Evolutionary conservation across 2,329 filamentous ascomycete genomes (phyloP).

Genomic region (Ophiocordyceps camponoti-rufipedis): DNA sequence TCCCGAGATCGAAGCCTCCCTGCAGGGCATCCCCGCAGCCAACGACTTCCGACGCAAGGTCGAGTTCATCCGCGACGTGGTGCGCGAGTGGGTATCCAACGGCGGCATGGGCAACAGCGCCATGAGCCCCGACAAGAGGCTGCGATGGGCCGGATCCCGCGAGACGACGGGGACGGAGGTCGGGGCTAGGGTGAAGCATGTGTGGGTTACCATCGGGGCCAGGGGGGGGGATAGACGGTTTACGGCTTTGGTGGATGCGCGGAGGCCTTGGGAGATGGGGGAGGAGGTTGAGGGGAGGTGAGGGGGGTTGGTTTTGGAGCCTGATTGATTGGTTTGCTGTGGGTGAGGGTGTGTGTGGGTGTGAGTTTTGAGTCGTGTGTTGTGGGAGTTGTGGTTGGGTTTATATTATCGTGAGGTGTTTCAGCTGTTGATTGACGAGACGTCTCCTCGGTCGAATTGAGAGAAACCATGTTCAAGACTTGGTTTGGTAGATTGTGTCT

Average conservation of each 20-base stretch:
- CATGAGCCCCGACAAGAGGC: constrained; percentile 33
- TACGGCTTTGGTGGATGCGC: constrained; percentile 36
- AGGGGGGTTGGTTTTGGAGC: no score
- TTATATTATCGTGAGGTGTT: no score
- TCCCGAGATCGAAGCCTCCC: constrained; percentile 40
- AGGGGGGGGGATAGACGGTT: constrained; percentile 39
- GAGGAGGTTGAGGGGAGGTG: constrained; percentile 26
- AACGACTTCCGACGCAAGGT: constrained; percentile 62
- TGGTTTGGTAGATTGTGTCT: no score
- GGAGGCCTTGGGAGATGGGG: constrained; percentile 22
- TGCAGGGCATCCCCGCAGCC: constrained; percentile 47
- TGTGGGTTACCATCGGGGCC: constrained; percentile 52
- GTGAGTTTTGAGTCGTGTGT: no score
- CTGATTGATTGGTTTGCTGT: no score
- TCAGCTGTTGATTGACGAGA: no score
- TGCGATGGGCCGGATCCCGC: constrained; percentile 40
- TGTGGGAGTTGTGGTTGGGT: no score
- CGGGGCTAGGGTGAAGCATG: constrained; percentile 31
- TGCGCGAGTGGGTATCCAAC: constrained; percentile 53
- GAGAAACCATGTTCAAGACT: no score
- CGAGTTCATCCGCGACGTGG: constrained; percentile 48
- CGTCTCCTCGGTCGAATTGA: no score
- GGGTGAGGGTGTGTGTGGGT: no score
- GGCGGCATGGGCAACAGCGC: constrained; percentile 51
- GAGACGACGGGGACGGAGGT: constrained; percentile 21